phyloP scores from a whole-genome alignment of 139 green algal genomes.

The Chlorella sp. region DNA sequence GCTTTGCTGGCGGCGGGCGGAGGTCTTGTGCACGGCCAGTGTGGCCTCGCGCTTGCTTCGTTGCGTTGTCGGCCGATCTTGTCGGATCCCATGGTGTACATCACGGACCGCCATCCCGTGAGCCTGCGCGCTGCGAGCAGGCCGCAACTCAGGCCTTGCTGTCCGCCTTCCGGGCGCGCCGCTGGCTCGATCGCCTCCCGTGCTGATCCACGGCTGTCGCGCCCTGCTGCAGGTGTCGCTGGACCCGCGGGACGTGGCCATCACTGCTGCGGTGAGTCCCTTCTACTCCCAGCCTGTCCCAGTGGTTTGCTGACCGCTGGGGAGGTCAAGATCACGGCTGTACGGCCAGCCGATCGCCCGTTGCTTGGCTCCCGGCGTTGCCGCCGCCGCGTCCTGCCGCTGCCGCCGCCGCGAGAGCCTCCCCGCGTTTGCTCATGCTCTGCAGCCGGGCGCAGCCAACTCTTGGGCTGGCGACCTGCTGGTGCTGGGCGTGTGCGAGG shows the following conservation, averaged over 20 bases:
- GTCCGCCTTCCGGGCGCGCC: background rate
- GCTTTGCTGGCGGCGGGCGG: too few relatives aligned
- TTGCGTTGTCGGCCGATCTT: background rate
- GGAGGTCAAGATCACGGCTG: too few relatives aligned
- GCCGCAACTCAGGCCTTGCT: background rate
- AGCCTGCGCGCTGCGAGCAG: background rate
- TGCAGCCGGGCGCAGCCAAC: too few relatives aligned
- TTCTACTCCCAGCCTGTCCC: too few relatives aligned
- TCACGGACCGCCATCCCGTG: slow-evolving; percentile 4
- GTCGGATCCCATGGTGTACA: background rate
- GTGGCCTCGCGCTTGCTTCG: background rate
- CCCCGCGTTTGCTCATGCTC: too few relatives aligned
- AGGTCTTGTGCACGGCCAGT: too few relatives aligned
- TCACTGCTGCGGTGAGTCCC: background rate
- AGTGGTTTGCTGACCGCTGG: too few relatives aligned
- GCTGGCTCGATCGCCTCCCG: background rate
- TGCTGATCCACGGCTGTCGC: background rate
- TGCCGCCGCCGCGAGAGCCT: too few relatives aligned
- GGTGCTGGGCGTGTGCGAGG: slow-evolving; percentile 73
- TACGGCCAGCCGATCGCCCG: too few relatives aligned
- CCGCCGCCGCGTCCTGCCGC: too few relatives aligned
- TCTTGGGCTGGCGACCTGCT: slow-evolving; percentile 66
- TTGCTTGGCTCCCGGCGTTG: too few relatives aligned
- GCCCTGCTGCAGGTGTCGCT: slow-evolving; percentile 34
- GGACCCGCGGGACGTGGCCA: slow-evolving; percentile 4